Conservation (phyloP, 2,329 filamentous ascomycete species). For the Cercospora janseana region DNA sequence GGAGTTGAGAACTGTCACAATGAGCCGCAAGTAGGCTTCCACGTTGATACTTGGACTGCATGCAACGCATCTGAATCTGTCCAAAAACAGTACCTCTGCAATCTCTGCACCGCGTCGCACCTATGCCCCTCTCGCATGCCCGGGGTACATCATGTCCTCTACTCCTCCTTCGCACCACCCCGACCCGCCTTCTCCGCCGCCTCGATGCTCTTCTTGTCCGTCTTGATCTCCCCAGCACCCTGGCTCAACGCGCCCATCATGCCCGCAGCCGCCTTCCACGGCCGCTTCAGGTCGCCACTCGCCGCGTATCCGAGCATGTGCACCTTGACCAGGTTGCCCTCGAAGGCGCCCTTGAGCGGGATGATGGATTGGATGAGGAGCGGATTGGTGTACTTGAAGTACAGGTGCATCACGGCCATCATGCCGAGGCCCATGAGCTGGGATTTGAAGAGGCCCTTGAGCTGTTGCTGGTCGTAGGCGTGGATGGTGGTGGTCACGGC, state of each 20-base stretch:
- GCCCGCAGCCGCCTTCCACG: constrained; percentile 83
- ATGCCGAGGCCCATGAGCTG: constrained; percentile 96
- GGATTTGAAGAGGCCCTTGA: constrained; percentile 79
- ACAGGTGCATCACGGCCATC: constrained; percentile 98
- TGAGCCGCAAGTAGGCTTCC: no score
- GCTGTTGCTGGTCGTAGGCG: constrained; percentile 86
- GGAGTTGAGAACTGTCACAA: no score
- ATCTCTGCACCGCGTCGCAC: not conserved
- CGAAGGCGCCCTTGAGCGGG: constrained; percentile 90
- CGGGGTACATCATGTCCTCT: constrained; percentile 28
- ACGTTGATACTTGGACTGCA: no score
- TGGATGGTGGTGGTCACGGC: constrained; percentile 94
- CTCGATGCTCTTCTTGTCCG: constrained; percentile 66
- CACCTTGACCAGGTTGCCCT: constrained; percentile 95
- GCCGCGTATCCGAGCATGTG: constrained; percentile 86
- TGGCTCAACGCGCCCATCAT: constrained; percentile 71
- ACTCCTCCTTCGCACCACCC: constrained; percentile 55
- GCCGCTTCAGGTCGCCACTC: constrained; percentile 85
- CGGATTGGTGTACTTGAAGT: constrained; percentile 99
- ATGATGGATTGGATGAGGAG: constrained; percentile 98
- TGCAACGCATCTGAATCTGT: no score
- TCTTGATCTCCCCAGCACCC: constrained; percentile 72
- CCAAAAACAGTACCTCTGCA: no score
- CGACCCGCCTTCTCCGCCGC: constrained; percentile 51
- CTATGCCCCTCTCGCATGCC: not conserved